Evolutionary conservation across 192 early-diverging fungal genomes (phyloP).

Genomic region (Umbelopsis isabellina): DNA sequence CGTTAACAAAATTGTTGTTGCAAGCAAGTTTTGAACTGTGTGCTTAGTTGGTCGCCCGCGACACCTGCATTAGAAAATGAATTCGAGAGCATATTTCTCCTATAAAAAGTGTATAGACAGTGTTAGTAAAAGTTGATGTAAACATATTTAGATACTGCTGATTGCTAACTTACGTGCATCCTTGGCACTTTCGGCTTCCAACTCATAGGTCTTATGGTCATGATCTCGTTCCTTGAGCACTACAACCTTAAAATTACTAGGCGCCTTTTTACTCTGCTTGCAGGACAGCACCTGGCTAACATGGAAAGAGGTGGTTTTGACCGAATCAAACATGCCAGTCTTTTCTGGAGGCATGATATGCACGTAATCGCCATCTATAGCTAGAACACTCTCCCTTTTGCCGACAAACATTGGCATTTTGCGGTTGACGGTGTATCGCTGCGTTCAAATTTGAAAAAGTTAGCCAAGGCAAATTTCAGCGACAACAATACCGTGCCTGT

Average conservation of each 20-base stretch:
- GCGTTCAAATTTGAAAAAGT: constrained; percentile 49
- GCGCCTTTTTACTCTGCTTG: constrained; percentile 69
- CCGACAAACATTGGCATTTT: constrained; percentile 87
- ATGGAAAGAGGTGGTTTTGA: constrained; percentile 79
- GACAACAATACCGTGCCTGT: neutral
- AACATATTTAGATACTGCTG: neutral
- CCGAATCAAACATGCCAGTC: constrained; percentile 77
- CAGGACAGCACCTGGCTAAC: constrained; percentile 66
- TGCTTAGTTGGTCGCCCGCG: constrained; percentile 17
- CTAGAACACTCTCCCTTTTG: constrained; percentile 82
- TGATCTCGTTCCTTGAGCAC: constrained; percentile 60
- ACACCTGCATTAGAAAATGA: constrained; percentile 37
- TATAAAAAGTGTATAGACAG: neutral
- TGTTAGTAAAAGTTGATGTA: neutral
- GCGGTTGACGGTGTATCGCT: constrained; percentile 86
- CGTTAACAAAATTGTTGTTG: neutral
- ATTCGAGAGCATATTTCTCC: constrained; percentile 41
- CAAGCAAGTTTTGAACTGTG: neutral
- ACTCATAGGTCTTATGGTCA: constrained; percentile 72
- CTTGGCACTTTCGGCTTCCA: constrained; percentile 73
- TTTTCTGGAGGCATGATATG: constrained; percentile 86
- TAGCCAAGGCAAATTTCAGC: neutral
- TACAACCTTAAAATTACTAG: constrained; percentile 69
- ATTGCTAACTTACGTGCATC: constrained; percentile 58
- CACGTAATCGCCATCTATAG: constrained; percentile 93